phyloP scores from a whole-genome alignment of 768 basidiomycete genomes.

The Boletus insuetus region DNA sequence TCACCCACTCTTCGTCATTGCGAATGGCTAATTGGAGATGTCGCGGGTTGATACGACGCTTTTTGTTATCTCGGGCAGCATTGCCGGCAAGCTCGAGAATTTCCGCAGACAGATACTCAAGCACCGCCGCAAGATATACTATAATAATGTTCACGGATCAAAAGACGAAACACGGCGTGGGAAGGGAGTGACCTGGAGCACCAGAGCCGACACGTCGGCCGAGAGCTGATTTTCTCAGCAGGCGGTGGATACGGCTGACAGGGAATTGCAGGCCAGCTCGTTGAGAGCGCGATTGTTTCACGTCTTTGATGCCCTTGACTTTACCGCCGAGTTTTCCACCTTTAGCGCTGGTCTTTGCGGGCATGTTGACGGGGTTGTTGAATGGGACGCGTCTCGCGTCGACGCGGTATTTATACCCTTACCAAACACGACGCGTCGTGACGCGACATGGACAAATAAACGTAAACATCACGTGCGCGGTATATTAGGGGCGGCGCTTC shows the following conservation, averaged over 20 bases:
- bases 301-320: conserved; percentile 39
- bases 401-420: conserved; percentile 23
- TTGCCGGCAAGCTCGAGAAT: conserved; percentile 93
- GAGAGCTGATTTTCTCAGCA: conserved; percentile 83
- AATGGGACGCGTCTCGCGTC: background rate
- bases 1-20: conserved; percentile 81
- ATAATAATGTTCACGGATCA: background rate
- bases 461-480: conserved; percentile 29
- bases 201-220: conserved; percentile 86
- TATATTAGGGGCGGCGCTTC: conserved; percentile 35
- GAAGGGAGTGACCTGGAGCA: conserved; percentile 58
- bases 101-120: conserved; percentile 91
- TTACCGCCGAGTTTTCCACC: conserved; percentile 50
- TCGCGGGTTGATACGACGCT: conserved; percentile 93
- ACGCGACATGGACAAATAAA: conserved; percentile 33
- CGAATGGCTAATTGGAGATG: conserved; percentile 94
- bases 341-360: conserved; percentile 28
- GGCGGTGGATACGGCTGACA: conserved; percentile 88
- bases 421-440: conserved; percentile 40
- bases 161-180: conserved; percentile 9
- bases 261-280: conserved; percentile 84
- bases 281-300: conserved; percentile 68
- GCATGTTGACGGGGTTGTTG: conserved; percentile 17
- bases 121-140: conserved; percentile 92
- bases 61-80: conserved; percentile 88